phyloP scores from a whole-genome alignment of 2,329 filamentous ascomycete genomes.

The Penicillium brevicompactum region DNA sequence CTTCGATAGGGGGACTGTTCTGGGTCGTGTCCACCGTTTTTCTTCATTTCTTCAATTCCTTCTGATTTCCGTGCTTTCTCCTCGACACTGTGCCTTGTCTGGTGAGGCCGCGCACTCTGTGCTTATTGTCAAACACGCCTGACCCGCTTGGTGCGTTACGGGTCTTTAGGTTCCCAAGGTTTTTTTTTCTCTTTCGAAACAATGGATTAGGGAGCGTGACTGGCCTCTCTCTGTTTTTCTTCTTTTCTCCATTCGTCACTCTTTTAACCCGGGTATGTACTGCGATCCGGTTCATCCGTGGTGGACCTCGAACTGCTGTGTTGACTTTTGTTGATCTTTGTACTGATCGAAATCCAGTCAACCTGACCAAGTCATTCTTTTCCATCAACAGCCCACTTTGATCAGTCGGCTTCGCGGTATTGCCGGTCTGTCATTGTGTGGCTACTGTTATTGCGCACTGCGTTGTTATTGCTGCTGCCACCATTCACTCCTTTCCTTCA shows the following conservation, averaged over 20 bases:
- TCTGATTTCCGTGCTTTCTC: conserved; percentile 1
- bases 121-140: conserved; percentile 6
- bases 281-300: not conserved
- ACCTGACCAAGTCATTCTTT: not conserved
- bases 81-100: not conserved
- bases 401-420: not conserved
- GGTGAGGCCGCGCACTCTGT: conserved; percentile 9
- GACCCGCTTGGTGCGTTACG: conserved; percentile 9
- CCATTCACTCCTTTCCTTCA: not conserved
- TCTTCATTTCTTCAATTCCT: conserved; percentile 13
- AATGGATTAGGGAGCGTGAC: conserved; percentile 22
- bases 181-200: not conserved
- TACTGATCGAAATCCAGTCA: conserved; percentile 2
- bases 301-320: no score
- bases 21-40: conserved; percentile 21
- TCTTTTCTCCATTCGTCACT: conserved; percentile 12
- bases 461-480: not conserved
- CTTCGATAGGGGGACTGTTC: conserved; percentile 26
- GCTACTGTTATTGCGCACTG: not conserved
- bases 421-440: not conserved
- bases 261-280: conserved; percentile 20
- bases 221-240: conserved; percentile 3
- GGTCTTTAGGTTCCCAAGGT: not conserved
- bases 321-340: not conserved
- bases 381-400: not conserved